Conservation (phyloP, 805 yeast genomes). For the Wickerhamomyces chambardii region DNA sequence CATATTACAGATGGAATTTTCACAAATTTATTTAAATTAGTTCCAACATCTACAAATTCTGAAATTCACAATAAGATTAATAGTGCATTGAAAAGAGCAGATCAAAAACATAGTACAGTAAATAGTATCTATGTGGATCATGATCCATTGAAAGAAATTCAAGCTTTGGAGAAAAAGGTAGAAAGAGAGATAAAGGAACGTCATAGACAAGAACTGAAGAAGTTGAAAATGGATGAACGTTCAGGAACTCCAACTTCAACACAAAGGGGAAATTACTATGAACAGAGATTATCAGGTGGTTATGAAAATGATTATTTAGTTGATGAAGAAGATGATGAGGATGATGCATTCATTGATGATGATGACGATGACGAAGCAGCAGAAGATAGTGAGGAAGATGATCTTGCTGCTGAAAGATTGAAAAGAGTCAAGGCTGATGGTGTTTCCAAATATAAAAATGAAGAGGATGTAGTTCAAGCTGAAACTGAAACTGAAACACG, state of each 20-base stretch:
- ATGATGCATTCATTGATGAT: slow-evolving; percentile 20
- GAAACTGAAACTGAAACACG: slow-evolving; percentile 14
- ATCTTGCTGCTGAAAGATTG: slow-evolving; percentile 49
- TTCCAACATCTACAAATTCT: slow-evolving; percentile 88
- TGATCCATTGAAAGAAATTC: slow-evolving; percentile 66
- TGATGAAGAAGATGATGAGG: slow-evolving; percentile 24
- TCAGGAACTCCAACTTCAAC: slow-evolving; percentile 18
- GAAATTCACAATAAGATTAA: slow-evolving; percentile 76
- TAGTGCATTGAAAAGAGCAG: slow-evolving; percentile 42
- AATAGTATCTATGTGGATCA: slow-evolving; percentile 31
- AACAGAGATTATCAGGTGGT: slow-evolving; percentile 9
- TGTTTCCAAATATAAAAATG: slow-evolving; percentile 34
- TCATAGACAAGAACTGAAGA: slow-evolving; percentile 47
- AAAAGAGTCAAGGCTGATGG: slow-evolving; percentile 47
- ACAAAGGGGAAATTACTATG: slow-evolving; percentile 9
- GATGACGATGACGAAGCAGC: slow-evolving; percentile 35
- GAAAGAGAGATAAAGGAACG: slow-evolving; percentile 57
- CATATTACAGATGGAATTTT: slow-evolving; percentile 63
- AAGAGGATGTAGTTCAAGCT: slow-evolving; percentile 17
- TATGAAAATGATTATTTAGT: slow-evolving; percentile 25
- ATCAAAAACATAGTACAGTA: slow-evolving; percentile 24
- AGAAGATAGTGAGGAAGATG: slow-evolving; percentile 39
- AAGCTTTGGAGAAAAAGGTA: slow-evolving; percentile 58
- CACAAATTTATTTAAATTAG: slow-evolving; percentile 57
- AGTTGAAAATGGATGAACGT: slow-evolving; percentile 48